Conservation (phyloP, 495 filamentous ascomycete genomes). For the Lasiosphaeris hirsuta region DNA sequence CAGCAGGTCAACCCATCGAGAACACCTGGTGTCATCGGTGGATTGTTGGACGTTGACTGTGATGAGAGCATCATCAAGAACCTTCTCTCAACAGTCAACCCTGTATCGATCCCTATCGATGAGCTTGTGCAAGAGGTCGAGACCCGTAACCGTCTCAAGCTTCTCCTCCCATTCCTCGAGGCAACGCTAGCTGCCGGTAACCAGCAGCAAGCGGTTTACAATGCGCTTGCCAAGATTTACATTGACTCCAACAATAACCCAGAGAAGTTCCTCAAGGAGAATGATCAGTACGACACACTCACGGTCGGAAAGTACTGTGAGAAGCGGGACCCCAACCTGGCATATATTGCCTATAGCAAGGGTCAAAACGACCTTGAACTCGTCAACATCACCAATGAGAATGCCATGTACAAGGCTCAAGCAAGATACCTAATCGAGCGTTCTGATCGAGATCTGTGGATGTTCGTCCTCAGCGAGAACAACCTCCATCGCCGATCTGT, state of each 20-base stretch:
- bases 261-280: constrained; percentile 97
- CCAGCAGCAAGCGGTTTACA: constrained; percentile 97
- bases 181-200: constrained; percentile 85
- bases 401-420: constrained; percentile 97
- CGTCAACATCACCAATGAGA: constrained; percentile 97
- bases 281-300: constrained; percentile 92
- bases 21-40: constrained; percentile 91
- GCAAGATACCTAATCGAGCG: constrained; percentile 92
- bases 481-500: constrained; percentile 90
- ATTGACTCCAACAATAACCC: constrained; percentile 99
- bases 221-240: constrained; percentile 98
- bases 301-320: constrained; percentile 97
- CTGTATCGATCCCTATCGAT: constrained; percentile 85
- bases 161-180: constrained; percentile 95
- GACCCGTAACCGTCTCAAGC: constrained; percentile 89
- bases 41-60: constrained; percentile 94
- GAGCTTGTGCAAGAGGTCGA: constrained; percentile 95
- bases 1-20: constrained; percentile 95
- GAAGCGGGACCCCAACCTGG: constrained; percentile 96
- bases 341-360: constrained; percentile 93
- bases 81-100: constrained; percentile 82
- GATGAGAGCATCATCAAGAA: constrained; percentile 95
- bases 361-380: constrained; percentile 97
- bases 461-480: constrained; percentile 90
- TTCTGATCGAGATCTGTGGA: constrained; percentile 87